Evolutionary conservation across 192 early-diverging fungal species (phyloP), one percentile per base, ranked within the genome.

Genomic region (Piromyces sp.): DNA sequence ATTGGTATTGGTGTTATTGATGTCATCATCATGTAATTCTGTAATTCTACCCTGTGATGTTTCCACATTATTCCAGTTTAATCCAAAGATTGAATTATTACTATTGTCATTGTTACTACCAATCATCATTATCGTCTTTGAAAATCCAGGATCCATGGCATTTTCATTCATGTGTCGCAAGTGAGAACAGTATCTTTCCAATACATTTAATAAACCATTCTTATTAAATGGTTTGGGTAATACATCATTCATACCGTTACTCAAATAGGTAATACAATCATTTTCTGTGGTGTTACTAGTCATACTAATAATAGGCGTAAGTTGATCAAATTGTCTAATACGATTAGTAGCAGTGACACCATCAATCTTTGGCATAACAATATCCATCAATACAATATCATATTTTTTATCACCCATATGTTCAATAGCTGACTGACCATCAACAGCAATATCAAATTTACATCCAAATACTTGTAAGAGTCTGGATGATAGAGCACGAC

Each of bases 311-410:
- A 94, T 93, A 0, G 93, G 93, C 9, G 92, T 93, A 79, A 86
- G 83, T 13, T 85, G 84, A 83, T 94, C 92, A 85, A 92, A 93
- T 83, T 92, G 90, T 37, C 93, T 88, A 51, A 94, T 93, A 29
- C 87, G 89, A n/a, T 86, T 85, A 15, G 93, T 93, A 6, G 93
- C 93, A 19, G 88, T 86, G 29, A 94, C 88, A 30, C 93, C 93
- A 84, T 93, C 89, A 36, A 93, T 83, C 16, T 90, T 90, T 13
- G 93, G 93, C 91, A 94, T 94, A 51, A 91, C 87, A 78, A 93
- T 92, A 82, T 94, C 92, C 93, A 94, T 93, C 14, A 94, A 84
- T 9, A 94, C 91, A 78, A 94, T 84, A 82, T 94, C 93, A 81
- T 94, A 94, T 9, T 68, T 68, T 86, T 91, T 94, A 82, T 87